Base-by-base conservation (phyloP, 2,329 filamentous ascomycete genomes). In the Colletotrichum australisinense region DNA sequence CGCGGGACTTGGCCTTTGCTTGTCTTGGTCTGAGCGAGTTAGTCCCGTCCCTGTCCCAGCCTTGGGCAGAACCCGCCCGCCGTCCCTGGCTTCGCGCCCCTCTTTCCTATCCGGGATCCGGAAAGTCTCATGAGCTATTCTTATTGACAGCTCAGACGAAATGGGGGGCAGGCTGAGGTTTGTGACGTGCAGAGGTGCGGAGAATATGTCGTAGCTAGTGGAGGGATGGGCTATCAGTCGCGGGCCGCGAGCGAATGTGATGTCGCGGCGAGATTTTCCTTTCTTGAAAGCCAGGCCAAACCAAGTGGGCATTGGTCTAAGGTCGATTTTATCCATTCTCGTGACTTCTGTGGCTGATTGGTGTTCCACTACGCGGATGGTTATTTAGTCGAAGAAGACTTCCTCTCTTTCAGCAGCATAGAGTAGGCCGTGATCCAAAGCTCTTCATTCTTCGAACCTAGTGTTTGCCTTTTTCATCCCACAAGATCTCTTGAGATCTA, bases 101-200 rank as follows among this genome's bases (percentile, higher is more conserved):
- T 55, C 60, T 65, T 71, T 35, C 56, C 32, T 38, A 64, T 49
- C 26, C 52, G 24, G 49, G n/a, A 30, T 49, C 7, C 24, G 28
- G 38, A 4, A 42, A 42, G 38, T 42, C 38, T 42, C 14, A 4
- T 46, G 16, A 58, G 67, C 53, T 42, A 52, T 38, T 69, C 52
- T 42, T 42, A 19, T 53, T 69, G 67, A 57, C 67, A 58, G 22
- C 58, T 30, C 67, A 70, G 55, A 59, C 30, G 53, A 66, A 55
- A 30, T 55, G 30, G 30, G 28, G 49, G 53, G 32, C 32, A 8
- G 38, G 38, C 6, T 19, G 38, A 42, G 53, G 24, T 19, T 58
- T 49, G 49, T 67, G 46, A 56, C 68, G 63, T 56, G 63, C 63
- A 71, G 42, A 67, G 38, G 55, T 71, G 63, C 63, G 63, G 63